A percentile compares a stretch with the other conserved stretches of the same genome.
phyloP scores from a whole-genome alignment of 345 rosid genomes.

The Salix brachista region DNA sequence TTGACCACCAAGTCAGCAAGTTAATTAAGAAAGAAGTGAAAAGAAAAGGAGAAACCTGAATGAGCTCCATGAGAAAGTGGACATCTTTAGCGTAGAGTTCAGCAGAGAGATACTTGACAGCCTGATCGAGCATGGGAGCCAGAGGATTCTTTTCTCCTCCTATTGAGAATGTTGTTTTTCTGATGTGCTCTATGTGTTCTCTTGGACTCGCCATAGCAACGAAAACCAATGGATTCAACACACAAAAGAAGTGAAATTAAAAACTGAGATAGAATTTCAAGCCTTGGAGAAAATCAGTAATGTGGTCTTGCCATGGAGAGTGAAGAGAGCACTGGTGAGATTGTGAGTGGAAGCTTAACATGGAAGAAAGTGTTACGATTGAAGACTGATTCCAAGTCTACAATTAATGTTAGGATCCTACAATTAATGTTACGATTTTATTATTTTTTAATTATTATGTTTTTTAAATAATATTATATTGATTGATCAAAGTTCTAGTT shows the following conservation, averaged over 20 bases:
- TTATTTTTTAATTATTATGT: no score
- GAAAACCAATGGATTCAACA: background rate
- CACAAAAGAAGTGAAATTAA: background rate
- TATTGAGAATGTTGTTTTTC: conserved; percentile 47
- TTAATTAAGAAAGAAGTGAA: background rate
- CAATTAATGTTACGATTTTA: no score
- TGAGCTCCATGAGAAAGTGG: conserved; percentile 32
- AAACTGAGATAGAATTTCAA: background rate
- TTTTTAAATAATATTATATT: no score
- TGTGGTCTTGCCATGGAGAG: no score
- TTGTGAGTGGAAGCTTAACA: background rate
- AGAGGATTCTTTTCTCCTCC: conserved; percentile 51
- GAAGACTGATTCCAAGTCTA: no score
- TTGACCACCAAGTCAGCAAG: background rate
- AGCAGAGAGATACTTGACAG: conserved; percentile 41
- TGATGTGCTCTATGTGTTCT: conserved; percentile 51
- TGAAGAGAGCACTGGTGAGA: background rate
- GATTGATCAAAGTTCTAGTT: no score
- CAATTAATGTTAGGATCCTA: no score
- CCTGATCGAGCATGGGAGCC: conserved; percentile 54
- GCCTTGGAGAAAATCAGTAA: background rate
- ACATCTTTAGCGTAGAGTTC: conserved; percentile 26
- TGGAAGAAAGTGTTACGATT: no score
- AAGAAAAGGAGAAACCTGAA: conserved; percentile 14
- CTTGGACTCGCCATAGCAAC: conserved; percentile 27